Evolutionary conservation across 306 rosid species (phyloP).

Genomic region (Myrica gale): DNA sequence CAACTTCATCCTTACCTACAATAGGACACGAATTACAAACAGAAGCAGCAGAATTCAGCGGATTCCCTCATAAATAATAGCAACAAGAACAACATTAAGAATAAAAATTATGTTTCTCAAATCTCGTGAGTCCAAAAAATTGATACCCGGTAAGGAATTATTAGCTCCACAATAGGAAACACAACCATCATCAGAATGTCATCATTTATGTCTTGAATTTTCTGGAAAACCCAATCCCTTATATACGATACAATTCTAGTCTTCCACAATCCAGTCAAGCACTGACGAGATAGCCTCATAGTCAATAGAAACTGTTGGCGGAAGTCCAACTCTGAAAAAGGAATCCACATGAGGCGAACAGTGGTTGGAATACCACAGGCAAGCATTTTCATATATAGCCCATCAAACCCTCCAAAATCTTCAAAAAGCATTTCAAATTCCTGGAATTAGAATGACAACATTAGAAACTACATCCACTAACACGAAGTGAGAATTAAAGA

Average conservation of each 20-base stretch:
- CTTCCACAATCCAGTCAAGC: constrained; percentile 61
- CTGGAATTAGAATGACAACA: constrained; percentile 44
- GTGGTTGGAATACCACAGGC: constrained; percentile 81
- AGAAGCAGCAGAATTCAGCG: too few species aligned
- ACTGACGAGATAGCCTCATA: constrained; percentile 47
- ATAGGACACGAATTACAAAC: constrained; percentile 27
- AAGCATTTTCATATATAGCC: constrained; percentile 84
- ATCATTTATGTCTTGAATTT: constrained; percentile 47
- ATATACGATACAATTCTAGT: constrained; percentile 36
- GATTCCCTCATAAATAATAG: not conserved
- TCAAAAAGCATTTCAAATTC: constrained; percentile 70
- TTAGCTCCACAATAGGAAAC: constrained; percentile 67
- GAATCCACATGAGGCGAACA: constrained; percentile 88
- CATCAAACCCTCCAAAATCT: constrained; percentile 92
- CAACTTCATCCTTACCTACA: constrained; percentile 61
- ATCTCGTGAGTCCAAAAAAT: constrained; percentile 27
- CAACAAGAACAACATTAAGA: constrained; percentile 10
- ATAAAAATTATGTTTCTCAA: constrained; percentile 24
- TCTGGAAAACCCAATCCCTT: constrained; percentile 48
- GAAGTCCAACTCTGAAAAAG: constrained; percentile 73
- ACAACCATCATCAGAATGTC: constrained; percentile 70
- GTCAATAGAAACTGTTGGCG: constrained; percentile 58
- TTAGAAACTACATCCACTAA: constrained; percentile 35
- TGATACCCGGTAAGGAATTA: constrained; percentile 74
- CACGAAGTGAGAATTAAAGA: constrained; percentile 23